Percentiles rank a stretch among this genome's conserved stretches.
These are phyloP conservation scores for Juglanconis juglandina DNA, from an alignment of 2,329 filamentous ascomycete genomes.

Conservation along the genomic window DNA sequence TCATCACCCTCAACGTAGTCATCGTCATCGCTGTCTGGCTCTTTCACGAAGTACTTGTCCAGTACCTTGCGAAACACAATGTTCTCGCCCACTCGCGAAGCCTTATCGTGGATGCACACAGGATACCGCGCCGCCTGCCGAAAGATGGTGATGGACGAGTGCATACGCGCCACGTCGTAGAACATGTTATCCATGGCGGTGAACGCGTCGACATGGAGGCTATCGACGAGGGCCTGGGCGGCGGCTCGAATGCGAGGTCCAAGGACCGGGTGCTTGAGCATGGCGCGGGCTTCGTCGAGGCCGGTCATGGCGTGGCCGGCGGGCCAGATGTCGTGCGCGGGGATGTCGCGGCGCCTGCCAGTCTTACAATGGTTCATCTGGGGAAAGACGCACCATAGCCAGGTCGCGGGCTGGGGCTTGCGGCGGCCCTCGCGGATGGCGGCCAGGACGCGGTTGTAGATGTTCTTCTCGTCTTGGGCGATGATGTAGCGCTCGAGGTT, in stretches of 20 bases:
- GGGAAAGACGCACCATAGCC: conserved; percentile 14
- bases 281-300: conserved; percentile 14
- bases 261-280: conserved; percentile 9
- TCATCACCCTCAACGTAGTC: background rate
- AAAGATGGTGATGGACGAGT: conserved; percentile 14
- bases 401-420: conserved; percentile 8
- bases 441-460: background rate
- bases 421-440: background rate
- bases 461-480: background rate
- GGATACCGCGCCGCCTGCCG: conserved; percentile 10
- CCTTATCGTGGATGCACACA: conserved; percentile 2
- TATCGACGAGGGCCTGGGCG: background rate
- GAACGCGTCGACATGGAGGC: conserved; percentile 5
- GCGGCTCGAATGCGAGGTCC: conserved; percentile 1
- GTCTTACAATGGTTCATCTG: conserved; percentile 15
- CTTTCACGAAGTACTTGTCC: background rate
- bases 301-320: background rate
- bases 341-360: background rate
- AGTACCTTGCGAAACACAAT: conserved; percentile 1
- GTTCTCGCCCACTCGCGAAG: background rate
- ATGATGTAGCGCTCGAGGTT: conserved; percentile 9
- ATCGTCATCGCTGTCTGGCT: background rate
- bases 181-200: conserved; percentile 8
- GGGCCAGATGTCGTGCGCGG: background rate
- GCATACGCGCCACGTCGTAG: conserved; percentile 3